Percentiles rank a stretch among this genome's conserved stretches.
phyloP scores from a whole-genome alignment of 2,329 filamentous ascomycete species.

The Aulographum hederae region DNA sequence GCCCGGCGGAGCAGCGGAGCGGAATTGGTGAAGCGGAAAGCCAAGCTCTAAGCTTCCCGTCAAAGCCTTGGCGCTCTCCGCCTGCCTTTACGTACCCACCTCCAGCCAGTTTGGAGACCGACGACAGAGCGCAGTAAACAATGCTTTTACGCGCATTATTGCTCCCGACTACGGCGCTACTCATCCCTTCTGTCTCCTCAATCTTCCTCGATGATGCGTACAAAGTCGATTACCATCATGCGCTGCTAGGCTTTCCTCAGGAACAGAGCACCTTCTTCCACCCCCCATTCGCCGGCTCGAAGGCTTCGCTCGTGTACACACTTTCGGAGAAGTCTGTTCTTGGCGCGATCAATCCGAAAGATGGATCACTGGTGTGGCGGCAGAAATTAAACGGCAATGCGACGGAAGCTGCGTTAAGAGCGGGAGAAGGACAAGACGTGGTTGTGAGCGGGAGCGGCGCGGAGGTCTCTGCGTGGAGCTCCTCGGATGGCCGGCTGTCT shows the following conservation, averaged over 20 bases:
- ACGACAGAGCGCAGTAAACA: no score
- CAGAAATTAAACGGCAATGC: constrained; percentile 29
- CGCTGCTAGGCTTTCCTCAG: constrained; percentile 69
- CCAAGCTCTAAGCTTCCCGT: no score
- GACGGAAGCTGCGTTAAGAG: constrained; percentile 35
- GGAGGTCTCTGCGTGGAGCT: constrained; percentile 66
- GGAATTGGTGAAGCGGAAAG: no score
- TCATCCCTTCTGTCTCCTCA: no score
- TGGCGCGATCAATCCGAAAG: constrained; percentile 77
- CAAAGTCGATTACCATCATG: constrained; percentile 82
- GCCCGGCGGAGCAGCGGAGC: no score
- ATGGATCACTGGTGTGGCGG: constrained; percentile 71
- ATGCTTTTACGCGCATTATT: no score
- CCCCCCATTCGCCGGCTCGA: constrained; percentile 61
- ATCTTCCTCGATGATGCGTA: constrained; percentile 85
- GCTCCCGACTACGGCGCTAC: no score
- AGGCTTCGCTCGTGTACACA: constrained; percentile 80
- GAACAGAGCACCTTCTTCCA: constrained; percentile 87
- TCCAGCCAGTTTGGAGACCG: no score
- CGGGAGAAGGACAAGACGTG: constrained; percentile 63
- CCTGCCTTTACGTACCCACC: no score
- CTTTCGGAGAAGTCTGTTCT: constrained; percentile 69
- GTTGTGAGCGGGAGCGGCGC: constrained; percentile 55
- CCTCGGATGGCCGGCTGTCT: constrained; percentile 56
- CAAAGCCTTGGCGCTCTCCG: no score